Evolutionary conservation across 176 grass and related monocot genomes (phyloP), one percentile per base, ranked within the genome.

Genomic region (Ampelocalamus luodianensis): DNA sequence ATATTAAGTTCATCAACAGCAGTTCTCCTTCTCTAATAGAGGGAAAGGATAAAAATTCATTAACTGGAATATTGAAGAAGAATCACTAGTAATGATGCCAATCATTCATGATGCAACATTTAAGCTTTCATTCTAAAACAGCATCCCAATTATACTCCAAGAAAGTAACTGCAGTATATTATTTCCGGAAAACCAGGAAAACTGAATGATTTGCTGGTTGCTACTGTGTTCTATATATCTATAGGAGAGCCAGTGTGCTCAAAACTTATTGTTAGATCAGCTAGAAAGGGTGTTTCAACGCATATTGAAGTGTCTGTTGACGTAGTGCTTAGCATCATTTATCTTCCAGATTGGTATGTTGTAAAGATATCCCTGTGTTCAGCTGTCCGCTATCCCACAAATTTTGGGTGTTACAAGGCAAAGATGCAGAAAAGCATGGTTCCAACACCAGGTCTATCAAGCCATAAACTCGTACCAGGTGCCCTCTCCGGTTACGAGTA

Each of bases 1-100:
- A 98, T 96, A 58, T 98, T 98, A 83, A 98, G 96, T 68, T 98
- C 96, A 86, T 98, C 96, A 23, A 96, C 93, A 20, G 91, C 96
- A 81, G 96, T 98, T 92, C 91, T 94, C 81, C 91, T 91, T 89
- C 96, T 95, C 96, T 98, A 82, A 12, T 27, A 85, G 15, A 38
- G 44, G 68, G 5, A 36, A 64, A 9, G 4, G 2, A 23, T 22
- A 73, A 20, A 71, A 36, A 37, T 20, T 39, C 56, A 39, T 74
- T 87, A 83, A 70, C 15, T 32, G 0, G 12, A 76, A 55, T 37
- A 79, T n/a, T 87, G 10, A 9, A 73, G 23, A 86, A 77, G 20
- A 82, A 72, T 71, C 26, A 44, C 12, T 42, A 70, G 6, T 62
- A 59, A 48, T 17, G 11, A 79, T 84, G n/a, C 32, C 32, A 34